Evolutionary conservation across 257 asterid species (phyloP).

Genomic region (Ocimum tenuiflorum): DNA sequence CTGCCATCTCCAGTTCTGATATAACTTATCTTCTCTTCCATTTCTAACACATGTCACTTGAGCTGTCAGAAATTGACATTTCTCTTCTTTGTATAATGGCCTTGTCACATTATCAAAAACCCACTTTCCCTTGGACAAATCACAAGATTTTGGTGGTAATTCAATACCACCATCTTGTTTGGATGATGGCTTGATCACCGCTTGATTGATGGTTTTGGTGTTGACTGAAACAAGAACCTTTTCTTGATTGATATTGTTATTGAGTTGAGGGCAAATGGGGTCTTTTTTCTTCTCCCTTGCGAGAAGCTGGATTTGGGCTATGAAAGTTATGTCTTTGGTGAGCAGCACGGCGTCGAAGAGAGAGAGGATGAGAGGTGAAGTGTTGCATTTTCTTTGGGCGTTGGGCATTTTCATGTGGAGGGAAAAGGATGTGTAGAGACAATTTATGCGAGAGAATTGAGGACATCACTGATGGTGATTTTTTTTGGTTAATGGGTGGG

Average conservation of each 20-base stretch:
- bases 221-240: too few relatives aligned
- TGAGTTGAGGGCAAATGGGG: too few relatives aligned
- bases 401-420: neutral
- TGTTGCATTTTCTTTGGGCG: constrained; percentile 14
- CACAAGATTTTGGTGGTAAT: constrained; percentile 48
- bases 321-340: constrained; percentile 29
- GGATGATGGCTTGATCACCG: too few relatives aligned
- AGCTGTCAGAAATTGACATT: constrained; percentile 55
- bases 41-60: constrained; percentile 65
- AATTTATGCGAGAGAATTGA: neutral
- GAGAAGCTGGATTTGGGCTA: constrained; percentile 12
- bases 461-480: neutral
- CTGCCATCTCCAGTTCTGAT: constrained; percentile 79
- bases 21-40: constrained; percentile 49
- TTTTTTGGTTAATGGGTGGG: neutral
- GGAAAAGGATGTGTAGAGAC: neutral
- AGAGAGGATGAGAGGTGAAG: constrained; percentile 20
- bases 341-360: constrained; percentile 13
- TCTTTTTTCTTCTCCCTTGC: too few relatives aligned
- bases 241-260: neutral
- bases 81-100: constrained; percentile 57
- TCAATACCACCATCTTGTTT: constrained; percentile 27
- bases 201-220: too few relatives aligned
- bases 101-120: constrained; percentile 44
- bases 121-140: constrained; percentile 62